Evolutionary conservation across 768 basidiomycete species (phyloP), one percentile per base, ranked within the genome.

Genomic region (Candolleomyces aberdarensis): DNA sequence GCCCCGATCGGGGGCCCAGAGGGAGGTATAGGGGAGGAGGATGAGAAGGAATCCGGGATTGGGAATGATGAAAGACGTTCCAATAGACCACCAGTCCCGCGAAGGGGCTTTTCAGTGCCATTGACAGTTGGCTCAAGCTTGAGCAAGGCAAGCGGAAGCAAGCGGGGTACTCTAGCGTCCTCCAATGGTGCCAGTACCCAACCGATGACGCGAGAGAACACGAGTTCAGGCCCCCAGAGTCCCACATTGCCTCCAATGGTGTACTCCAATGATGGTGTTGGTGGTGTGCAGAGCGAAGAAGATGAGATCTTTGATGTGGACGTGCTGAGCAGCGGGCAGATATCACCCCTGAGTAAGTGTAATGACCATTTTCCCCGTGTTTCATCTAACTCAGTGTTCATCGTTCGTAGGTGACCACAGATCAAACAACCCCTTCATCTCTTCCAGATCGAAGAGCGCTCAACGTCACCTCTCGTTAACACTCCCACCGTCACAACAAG

Each of bases 271-370:
- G 54, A 39, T 26, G 11, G 19, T 36, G 70, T 51, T n/a, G 59
- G 66, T 2, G 61, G 61, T 51, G 61, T 39, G 31, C 64, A 68
- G 51, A 74, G 77, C 39, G 61, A 63, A 47, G 78, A 75, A 8
- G 88, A 89, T 19, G 88, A 52, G 26, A 31, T 26, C n/a, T 55
- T 39, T 40, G 53, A 55, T 9, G 53, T 88, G 14, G 86, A 88
- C 14, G 73, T 87, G n/a, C 72, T 88, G 54, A 92, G 91, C 70
- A 92, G 90, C 66, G 89, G 89, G 0, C 91, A 91, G 67, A 83
- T 80, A 1, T 93, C 90, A 26, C 89, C 90, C 6, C 75, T 83
- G 62, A 85, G 89, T 87, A 70, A 66, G 82, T 73, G 14, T 61
- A 57, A 9, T 57, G 58, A 26, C 26, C 26, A 26, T 22, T 56